phyloP scores from a whole-genome alignment of 2,329 filamentous ascomycete genomes.

The Decorospora gaudefroyi region DNA sequence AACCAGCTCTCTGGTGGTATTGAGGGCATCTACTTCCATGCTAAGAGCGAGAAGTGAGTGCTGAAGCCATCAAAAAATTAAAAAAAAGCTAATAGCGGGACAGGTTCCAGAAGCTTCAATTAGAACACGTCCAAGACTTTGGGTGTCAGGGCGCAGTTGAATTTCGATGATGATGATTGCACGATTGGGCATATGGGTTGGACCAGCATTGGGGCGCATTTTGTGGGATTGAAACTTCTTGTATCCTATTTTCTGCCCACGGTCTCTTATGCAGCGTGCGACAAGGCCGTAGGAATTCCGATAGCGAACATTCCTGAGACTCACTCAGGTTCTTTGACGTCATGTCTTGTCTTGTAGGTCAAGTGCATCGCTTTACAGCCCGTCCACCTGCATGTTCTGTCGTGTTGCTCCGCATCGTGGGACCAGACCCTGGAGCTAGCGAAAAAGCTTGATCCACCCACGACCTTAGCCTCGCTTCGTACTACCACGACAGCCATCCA shows the following conservation, averaged over 20 bases:
- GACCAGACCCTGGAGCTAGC: conserved; percentile 29
- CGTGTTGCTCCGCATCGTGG: conserved; percentile 17
- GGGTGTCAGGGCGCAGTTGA: conserved; percentile 87
- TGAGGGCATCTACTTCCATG: conserved; percentile 95
- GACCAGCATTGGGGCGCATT: conserved; percentile 37
- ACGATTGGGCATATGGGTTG: conserved; percentile 31
- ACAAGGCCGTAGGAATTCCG: conserved; percentile 25
- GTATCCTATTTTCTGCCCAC: conserved; percentile 32
- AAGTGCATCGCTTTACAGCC: neutral
- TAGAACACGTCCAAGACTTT: conserved; percentile 83
- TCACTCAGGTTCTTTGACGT: conserved; percentile 23
- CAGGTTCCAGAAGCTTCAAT: conserved; percentile 89
- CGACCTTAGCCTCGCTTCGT: conserved; percentile 28
- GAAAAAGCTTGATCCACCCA: conserved; percentile 37
- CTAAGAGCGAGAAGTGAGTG: conserved; percentile 93
- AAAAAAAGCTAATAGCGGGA: conserved; percentile 24
- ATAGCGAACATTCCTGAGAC: conserved; percentile 19
- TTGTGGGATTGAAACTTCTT: conserved; percentile 27
- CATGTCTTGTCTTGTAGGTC: conserved; percentile 10
- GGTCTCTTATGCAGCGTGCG: conserved; percentile 40
- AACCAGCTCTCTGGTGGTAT: conserved; percentile 87
- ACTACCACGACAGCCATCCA: conserved; percentile 24
- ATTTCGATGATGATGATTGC: conserved; percentile 67
- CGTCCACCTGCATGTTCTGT: conserved; percentile 14
- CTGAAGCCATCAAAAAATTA: neutral